A percentile compares a stretch with the other conserved stretches of the same genome.
Evolutionary conservation across 2,329 filamentous ascomycete species (phyloP).

Genomic region (Stachybotrys chartarum): DNA sequence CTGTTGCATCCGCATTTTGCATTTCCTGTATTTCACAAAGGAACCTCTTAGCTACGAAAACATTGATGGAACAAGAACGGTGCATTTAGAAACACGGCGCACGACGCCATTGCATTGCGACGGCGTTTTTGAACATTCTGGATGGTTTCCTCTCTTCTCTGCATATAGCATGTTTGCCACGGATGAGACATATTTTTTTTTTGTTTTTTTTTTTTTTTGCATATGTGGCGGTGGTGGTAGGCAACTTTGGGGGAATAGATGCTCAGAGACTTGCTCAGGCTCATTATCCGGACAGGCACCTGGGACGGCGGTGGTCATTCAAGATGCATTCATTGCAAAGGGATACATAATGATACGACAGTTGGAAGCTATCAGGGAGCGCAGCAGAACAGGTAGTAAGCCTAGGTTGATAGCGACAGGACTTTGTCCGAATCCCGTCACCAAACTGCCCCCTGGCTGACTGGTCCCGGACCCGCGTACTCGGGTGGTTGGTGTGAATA

Average conservation of each 20-base stretch:
- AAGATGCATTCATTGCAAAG: background rate
- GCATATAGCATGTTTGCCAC: too few relatives aligned
- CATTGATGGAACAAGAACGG: background rate
- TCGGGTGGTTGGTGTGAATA: background rate
- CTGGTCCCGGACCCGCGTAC: background rate
- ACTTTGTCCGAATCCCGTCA: too few relatives aligned
- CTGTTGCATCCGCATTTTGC: background rate
- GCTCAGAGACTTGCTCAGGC: background rate
- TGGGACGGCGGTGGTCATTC: background rate
- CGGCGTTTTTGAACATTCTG: background rate
- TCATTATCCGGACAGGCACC: background rate
- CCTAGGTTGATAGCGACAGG: too few relatives aligned
- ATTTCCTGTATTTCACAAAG: background rate
- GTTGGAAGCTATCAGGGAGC: background rate
- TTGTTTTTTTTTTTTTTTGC: background rate
- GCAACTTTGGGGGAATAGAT: background rate
- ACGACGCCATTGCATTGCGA: slow-evolving; percentile 3
- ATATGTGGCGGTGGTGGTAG: background rate
- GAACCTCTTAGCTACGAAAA: background rate
- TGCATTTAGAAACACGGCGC: background rate
- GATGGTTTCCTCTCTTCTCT: background rate
- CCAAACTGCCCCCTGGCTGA: too few relatives aligned
- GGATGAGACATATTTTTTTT: background rate
- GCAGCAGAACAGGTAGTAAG: too few relatives aligned
- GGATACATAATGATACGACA: background rate